These are phyloP conservation scores for Talaromyces piceae DNA, from an alignment of 2,329 filamentous ascomycete genomes.

Conservation along the genomic window DNA sequence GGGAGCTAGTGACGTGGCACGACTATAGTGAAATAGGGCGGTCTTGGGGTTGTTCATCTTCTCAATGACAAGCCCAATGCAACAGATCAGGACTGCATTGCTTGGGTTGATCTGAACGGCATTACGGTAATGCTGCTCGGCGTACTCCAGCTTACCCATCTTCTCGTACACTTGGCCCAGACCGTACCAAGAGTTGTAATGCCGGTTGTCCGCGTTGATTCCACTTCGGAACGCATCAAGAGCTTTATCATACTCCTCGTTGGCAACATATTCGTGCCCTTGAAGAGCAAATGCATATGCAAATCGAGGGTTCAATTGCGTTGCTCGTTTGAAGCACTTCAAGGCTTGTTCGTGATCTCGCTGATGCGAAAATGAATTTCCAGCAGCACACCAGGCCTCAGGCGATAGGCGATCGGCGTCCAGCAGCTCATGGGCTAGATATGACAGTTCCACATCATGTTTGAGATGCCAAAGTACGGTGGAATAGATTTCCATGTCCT, in stretches of 20 bases:
- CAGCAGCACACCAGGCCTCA: slow-evolving; percentile 91
- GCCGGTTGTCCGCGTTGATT: slow-evolving; percentile 75
- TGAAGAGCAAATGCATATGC: slow-evolving; percentile 94
- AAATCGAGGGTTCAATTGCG: slow-evolving; percentile 80
- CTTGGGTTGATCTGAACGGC: slow-evolving; percentile 87
- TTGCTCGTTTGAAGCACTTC: slow-evolving; percentile 88
- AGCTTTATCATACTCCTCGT: slow-evolving; percentile 96
- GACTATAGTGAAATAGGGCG: slow-evolving; percentile 73
- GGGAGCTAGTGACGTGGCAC: slow-evolving; percentile 75
- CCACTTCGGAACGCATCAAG: slow-evolving; percentile 78
- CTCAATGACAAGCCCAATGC: slow-evolving; percentile 83
- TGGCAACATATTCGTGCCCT: slow-evolving; percentile 89
- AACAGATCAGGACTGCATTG: slow-evolving; percentile 86
- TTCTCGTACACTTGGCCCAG: slow-evolving; percentile 76
- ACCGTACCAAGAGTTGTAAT: slow-evolving; percentile 99
- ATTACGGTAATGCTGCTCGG: slow-evolving; percentile 82
- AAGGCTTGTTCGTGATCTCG: slow-evolving; percentile 92
- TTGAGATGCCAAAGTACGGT: slow-evolving; percentile 99
- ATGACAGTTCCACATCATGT: slow-evolving; percentile 82
- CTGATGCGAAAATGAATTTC: slow-evolving; percentile 88
- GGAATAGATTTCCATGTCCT: slow-evolving; percentile 97
- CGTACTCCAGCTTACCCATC: slow-evolving; percentile 82
- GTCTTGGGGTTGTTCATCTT: slow-evolving; percentile 74
- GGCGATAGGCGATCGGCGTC: slow-evolving; percentile 83
- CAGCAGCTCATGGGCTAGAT: slow-evolving; percentile 81